Base-by-base conservation (phyloP, 371 early-diverging fungal species). In the Mortierella sp. region DNA sequence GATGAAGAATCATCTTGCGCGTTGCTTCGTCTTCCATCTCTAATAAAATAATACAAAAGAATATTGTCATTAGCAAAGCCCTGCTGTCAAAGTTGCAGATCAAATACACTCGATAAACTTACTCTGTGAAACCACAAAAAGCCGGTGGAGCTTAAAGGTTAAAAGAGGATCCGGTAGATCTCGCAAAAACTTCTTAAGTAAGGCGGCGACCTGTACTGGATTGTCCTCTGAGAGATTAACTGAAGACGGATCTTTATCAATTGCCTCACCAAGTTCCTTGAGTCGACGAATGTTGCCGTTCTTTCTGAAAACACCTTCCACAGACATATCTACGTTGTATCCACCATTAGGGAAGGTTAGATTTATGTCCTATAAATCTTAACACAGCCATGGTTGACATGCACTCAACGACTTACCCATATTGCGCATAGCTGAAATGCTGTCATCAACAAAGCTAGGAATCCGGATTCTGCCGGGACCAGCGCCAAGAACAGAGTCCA, bases 231-330 rank as follows among this genome's bases (percentile, higher is more conserved):
- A 78, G 43, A 96, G 66, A 59, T 93, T 89, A 1, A 95, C 92
- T 0, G 88, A 72, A 6, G 83, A 70, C 4, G 93, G 90, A 63
- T 93, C 91, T 66, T 87, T 89, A 73, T 97, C 95, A 7, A 90
- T 86, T 0, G 88, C 75, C 28, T 96, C 96, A 10, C 90, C 85
- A 34, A 96, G 72, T 34, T 91, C 90, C 49, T 93, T 94, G 29
- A 98, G 86, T 45, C 94, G 85, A 55, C 95, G 86, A 72, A 98
- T 96, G 76, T 98, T 98, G 13, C 99, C 99, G 83, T 97, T 98
- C 83, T 97, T 98, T 66, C 99, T 92, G 87, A 98, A 98, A 4
- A 98, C 93, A 1, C 99, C 99, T 83, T 98, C 98, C 23, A 91
- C 88, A 1, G 92, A 86, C 88, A 98, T 86, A 72, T 97, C 95